Evolutionary conservation across 1,139 yeast genomes (phyloP).

Genomic region (Candida sp.): DNA sequence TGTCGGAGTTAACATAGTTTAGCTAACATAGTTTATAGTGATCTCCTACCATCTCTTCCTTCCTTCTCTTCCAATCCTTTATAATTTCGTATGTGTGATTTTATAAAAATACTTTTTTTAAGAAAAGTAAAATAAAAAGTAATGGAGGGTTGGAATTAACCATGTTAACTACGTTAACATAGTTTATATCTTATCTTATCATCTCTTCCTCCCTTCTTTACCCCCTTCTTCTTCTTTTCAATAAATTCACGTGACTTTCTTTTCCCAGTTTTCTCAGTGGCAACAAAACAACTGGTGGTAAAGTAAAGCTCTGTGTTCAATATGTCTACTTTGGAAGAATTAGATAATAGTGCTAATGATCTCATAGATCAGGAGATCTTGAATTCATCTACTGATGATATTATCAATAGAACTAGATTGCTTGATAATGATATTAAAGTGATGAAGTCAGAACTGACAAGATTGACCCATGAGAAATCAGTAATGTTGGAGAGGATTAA

Average conservation of each 20-base stretch:
- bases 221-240: neutral
- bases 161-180: no score
- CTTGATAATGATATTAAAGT: constrained; percentile 95
- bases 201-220: no score
- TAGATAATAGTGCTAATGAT: constrained; percentile 48
- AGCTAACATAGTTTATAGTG: no score
- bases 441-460: constrained; percentile 88
- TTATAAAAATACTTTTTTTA: no score
- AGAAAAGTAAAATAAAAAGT: no score
- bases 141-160: no score
- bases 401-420: constrained; percentile 80
- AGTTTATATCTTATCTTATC: no score
- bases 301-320: neutral
- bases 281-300: neutral
- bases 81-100: no score
- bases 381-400: constrained; percentile 75
- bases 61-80: no score
- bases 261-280: neutral
- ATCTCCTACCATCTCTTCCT: no score
- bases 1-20: no score
- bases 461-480: constrained; percentile 88
- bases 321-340: constrained; percentile 72
- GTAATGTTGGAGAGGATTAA: constrained; percentile 93
- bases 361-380: constrained; percentile 79
- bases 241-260: constrained; percentile 1